Evolutionary conservation across 257 asterid species (phyloP).

Genomic region (Solanum sejunctum): DNA sequence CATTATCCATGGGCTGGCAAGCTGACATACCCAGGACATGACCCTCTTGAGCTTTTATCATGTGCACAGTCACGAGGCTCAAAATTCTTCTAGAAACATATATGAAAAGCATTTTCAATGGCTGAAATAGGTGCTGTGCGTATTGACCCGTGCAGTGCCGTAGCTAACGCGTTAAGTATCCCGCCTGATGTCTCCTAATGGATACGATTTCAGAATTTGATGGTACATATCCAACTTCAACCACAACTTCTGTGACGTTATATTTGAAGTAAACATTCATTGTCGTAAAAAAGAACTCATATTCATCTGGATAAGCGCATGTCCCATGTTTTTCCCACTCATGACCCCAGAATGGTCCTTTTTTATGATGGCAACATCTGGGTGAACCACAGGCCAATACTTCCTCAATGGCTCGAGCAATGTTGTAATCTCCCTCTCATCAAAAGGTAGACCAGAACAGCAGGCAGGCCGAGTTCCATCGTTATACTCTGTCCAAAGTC

Average conservation of each 20-base stretch:
- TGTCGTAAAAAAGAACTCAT: conserved; percentile 57
- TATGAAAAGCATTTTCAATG: conserved; percentile 65
- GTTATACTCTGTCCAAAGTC: conserved; percentile 87
- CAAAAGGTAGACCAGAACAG: conserved; percentile 53
- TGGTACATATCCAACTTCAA: conserved; percentile 70
- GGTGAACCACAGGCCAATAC: conserved; percentile 82
- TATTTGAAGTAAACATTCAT: conserved; percentile 74
- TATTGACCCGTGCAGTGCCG: too few relatives aligned
- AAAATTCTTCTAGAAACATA: conserved; percentile 83
- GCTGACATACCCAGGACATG: conserved; percentile 69
- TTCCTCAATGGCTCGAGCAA: conserved; percentile 38
- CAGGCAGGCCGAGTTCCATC: conserved; percentile 97
- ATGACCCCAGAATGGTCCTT: conserved; percentile 87
- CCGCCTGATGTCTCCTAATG: conserved; percentile 48
- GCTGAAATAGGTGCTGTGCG: conserved; percentile 22
- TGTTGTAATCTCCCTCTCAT: conserved; percentile 52
- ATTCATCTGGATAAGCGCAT: conserved; percentile 67
- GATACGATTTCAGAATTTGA: conserved; percentile 85
- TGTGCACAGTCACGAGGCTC: conserved; percentile 9
- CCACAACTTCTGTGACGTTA: conserved; percentile 66
- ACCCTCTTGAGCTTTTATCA: conserved; percentile 10
- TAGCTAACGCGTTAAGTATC: too few relatives aligned
- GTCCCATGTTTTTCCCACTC: conserved; percentile 97
- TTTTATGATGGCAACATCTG: conserved; percentile 62
- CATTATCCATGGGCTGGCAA: conserved; percentile 40